Percentiles rank a stretch among this genome's conserved stretches.
These are phyloP conservation scores for Trichoderma brevicompactum DNA, from an alignment of 2,329 filamentous ascomycete species.

Conservation along the genomic window DNA sequence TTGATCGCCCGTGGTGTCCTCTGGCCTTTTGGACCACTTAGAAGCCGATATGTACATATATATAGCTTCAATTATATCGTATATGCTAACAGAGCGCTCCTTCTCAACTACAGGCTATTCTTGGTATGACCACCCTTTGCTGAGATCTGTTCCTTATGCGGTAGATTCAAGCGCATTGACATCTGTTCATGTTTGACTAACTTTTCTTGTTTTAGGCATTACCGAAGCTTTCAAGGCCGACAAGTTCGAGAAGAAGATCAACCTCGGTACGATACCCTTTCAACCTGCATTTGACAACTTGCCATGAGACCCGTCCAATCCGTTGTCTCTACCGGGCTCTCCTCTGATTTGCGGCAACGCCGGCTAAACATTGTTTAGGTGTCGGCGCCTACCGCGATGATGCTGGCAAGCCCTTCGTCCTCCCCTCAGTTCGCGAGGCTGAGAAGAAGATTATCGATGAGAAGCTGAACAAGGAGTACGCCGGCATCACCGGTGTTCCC, in stretches of 20 bases:
- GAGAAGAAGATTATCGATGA: constrained; percentile 83
- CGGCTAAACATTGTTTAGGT: constrained; percentile 54
- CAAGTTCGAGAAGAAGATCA: constrained; percentile 92
- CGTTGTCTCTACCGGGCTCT: constrained; percentile 26
- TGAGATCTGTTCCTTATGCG: background rate
- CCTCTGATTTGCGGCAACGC: constrained; percentile 30
- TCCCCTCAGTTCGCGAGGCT: constrained; percentile 87
- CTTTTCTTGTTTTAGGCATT: constrained; percentile 62
- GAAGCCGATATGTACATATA: background rate
- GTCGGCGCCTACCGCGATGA: constrained; percentile 99
- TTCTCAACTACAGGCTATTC: constrained; percentile 64
- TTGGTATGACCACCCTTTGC: constrained; percentile 58
- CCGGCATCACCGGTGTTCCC: constrained; percentile 93
- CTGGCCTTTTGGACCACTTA: background rate
- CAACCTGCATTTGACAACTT: constrained; percentile 13
- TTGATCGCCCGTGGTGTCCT: constrained; percentile 25
- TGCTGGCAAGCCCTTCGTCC: constrained; percentile 95
- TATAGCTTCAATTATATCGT: background rate
- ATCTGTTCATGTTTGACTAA: constrained; percentile 34
- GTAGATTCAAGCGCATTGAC: background rate
- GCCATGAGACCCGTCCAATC: constrained; percentile 17
- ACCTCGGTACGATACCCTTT: constrained; percentile 68
- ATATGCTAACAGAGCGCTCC: constrained; percentile 1
- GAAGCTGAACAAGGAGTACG: constrained; percentile 93
- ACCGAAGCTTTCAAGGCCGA: constrained; percentile 99